phyloP scores from a whole-genome alignment of 208 protist genomes.

The Leishmania martiniquensis region DNA sequence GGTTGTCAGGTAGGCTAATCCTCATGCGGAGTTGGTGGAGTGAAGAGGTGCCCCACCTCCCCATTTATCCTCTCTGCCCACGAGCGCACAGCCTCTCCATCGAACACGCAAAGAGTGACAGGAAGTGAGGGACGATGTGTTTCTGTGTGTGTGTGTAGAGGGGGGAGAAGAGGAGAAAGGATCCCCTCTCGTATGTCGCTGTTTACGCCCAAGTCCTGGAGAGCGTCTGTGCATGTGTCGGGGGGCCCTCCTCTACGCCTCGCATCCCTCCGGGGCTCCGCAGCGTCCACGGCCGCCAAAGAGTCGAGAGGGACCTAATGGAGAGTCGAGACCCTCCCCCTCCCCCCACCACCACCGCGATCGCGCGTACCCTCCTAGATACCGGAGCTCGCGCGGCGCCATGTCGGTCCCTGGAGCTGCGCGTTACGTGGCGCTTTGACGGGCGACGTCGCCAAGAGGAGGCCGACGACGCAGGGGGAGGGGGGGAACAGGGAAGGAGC shows the following conservation, averaged over 20 bases:
- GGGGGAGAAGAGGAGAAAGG: not conserved
- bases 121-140: too few relatives aligned
- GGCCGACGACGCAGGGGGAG: not conserved
- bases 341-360: too few relatives aligned
- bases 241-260: not conserved
- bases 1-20: too few relatives aligned
- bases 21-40: too few relatives aligned
- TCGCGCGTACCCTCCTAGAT: not conserved
- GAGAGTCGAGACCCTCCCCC: too few relatives aligned
- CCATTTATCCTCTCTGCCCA: too few relatives aligned
- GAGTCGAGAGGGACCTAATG: too few relatives aligned
- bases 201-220: not conserved
- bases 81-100: too few relatives aligned
- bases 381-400: not conserved
- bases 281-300: too few relatives aligned
- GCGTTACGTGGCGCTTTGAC: not conserved
- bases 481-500: not conserved
- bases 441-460: not conserved
- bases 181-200: not conserved
- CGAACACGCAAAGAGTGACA: too few relatives aligned
- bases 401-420: not conserved
- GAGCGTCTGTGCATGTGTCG: not conserved
- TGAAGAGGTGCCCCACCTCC: too few relatives aligned
- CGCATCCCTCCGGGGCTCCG: too few relatives aligned
- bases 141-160: not conserved